These are phyloP conservation scores for Piper betle DNA, from an alignment of 164 flowering plant species.

Conservation along the genomic window DNA sequence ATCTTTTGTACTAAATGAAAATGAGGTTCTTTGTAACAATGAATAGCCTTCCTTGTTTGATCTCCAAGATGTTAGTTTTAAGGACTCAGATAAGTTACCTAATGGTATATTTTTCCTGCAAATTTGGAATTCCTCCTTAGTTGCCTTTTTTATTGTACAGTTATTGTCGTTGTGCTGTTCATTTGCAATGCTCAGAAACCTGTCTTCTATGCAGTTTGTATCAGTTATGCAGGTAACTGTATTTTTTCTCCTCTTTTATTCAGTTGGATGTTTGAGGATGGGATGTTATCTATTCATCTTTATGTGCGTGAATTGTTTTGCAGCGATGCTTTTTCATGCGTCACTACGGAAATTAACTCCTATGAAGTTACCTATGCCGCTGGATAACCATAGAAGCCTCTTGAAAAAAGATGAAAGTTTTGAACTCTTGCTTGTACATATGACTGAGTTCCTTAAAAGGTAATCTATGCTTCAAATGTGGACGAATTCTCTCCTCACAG, in stretches of 20 bases:
- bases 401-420: conserved; percentile 4
- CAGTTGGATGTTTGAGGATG: neutral
- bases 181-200: conserved; percentile 62
- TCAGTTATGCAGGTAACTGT: conserved; percentile 55
- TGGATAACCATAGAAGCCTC: conserved; percentile 13
- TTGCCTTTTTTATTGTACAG: conserved; percentile 29
- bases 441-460: neutral
- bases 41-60: no score
- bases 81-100: neutral
- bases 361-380: conserved; percentile 20
- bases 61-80: no score
- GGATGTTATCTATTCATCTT: neutral
- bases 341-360: conserved; percentile 63
- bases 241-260: neutral
- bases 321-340: conserved; percentile 51
- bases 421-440: neutral
- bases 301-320: neutral
- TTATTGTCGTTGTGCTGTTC: conserved; percentile 41
- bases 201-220: conserved; percentile 42
- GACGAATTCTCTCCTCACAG: neutral
- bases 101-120: neutral
- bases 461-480: neutral
- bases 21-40: no score
- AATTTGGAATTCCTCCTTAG: neutral
- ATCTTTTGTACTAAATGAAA: no score